Percentiles rank a stretch among this genome's conserved stretches.
Evolutionary conservation across 352 stramenopile species (phyloP).

Genomic region (Globisporangium nagaii): DNA sequence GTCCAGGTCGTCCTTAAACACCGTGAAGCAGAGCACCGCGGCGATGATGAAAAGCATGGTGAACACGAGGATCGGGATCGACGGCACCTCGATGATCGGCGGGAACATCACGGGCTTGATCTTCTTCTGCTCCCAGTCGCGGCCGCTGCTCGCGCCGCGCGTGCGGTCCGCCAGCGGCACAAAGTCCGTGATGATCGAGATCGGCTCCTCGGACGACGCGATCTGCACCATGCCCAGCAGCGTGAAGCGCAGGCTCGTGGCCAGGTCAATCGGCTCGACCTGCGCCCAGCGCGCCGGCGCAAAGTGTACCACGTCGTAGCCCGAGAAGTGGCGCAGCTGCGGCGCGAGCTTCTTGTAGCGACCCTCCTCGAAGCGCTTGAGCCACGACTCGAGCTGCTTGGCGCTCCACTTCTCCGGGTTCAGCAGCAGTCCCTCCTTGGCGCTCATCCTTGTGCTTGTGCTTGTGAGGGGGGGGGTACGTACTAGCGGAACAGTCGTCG

Average conservation of each 20-base stretch:
- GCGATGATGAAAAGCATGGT: slow-evolving; percentile 46
- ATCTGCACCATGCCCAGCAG: slow-evolving; percentile 84
- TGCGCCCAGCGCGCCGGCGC: slow-evolving; percentile 44
- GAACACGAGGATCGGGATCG: slow-evolving; percentile 43
- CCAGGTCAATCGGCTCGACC: slow-evolving; percentile 55
- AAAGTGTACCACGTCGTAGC: slow-evolving; percentile 69
- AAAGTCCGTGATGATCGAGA: slow-evolving; percentile 81
- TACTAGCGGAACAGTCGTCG: too few relatives aligned
- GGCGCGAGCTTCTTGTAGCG: slow-evolving; percentile 52
- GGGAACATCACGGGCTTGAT: slow-evolving; percentile 67
- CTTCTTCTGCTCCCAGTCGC: slow-evolving; percentile 16
- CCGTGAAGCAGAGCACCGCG: slow-evolving; percentile 68
- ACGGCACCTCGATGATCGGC: slow-evolving; percentile 75
- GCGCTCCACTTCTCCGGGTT: slow-evolving; percentile 80
- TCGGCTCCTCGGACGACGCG: slow-evolving; percentile 43
- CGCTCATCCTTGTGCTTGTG: slow-evolving; percentile 78
- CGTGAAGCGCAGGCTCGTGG: slow-evolving; percentile 79
- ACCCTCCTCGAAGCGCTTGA: slow-evolving; percentile 66
- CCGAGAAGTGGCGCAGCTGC: slow-evolving; percentile 54
- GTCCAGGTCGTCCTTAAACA: slow-evolving; percentile 51
- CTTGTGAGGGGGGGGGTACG: background rate
- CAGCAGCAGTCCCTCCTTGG: slow-evolving; percentile 80
- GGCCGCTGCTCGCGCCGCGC: slow-evolving; percentile 10
- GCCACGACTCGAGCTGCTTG: slow-evolving; percentile 75
- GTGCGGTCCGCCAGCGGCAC: slow-evolving; percentile 30